Conservation (phyloP, 1,139 yeast species). For the Trichomonascaceae sp. region DNA sequence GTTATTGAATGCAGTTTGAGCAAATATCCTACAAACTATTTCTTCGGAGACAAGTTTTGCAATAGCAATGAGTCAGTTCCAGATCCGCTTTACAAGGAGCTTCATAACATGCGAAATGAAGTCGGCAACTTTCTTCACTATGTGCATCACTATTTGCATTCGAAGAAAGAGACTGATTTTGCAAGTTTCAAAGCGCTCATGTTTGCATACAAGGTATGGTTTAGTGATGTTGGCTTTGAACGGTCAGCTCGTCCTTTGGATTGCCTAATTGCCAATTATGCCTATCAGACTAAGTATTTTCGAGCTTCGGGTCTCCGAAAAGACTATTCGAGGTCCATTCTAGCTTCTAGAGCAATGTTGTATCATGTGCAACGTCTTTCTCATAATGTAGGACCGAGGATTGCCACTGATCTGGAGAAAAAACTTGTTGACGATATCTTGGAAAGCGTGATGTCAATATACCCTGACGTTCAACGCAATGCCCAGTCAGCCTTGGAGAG, state of each 20-base stretch:
- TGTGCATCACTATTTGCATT: conserved; percentile 45
- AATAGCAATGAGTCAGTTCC: conserved; percentile 3
- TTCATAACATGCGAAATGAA: conserved; percentile 56
- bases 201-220: conserved; percentile 70
- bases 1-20: conserved; percentile 27
- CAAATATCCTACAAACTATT: conserved; percentile 39
- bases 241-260: conserved; percentile 55
- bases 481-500: conserved; percentile 69
- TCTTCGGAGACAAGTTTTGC: conserved; percentile 40
- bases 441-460: conserved; percentile 60
- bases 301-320: conserved; percentile 49
- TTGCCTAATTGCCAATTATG: conserved; percentile 40
- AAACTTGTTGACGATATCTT: conserved; percentile 64
- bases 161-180: conserved; percentile 60
- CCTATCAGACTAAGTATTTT: conserved; percentile 43
- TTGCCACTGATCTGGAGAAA: conserved; percentile 63
- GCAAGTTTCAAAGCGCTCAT: conserved; percentile 59
- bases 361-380: conserved; percentile 73
- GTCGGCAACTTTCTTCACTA: conserved; percentile 67
- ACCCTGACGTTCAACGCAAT: conserved; percentile 59
- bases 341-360: conserved; percentile 71
- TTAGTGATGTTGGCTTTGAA: conserved; percentile 77
- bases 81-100: conserved; percentile 48
- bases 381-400: conserved; percentile 69
- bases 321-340: conserved; percentile 71